Base-by-base conservation (phyloP, 495 filamentous ascomycete species). In the Durotheca rogersii region DNA sequence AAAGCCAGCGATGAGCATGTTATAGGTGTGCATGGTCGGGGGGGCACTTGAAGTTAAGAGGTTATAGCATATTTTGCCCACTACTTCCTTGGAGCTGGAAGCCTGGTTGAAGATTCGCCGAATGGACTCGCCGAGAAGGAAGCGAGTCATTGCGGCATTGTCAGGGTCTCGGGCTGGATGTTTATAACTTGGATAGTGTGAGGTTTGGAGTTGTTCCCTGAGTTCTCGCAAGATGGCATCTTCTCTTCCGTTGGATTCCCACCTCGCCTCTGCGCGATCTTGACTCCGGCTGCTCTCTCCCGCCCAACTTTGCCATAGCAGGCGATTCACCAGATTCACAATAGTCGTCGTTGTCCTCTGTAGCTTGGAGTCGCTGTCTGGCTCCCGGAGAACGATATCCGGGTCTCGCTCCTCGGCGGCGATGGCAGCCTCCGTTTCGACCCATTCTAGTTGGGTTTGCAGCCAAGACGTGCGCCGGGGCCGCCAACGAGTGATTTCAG, bases 51-150 rank as follows among this genome's bases (percentile, higher is more conserved):
- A 80, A 2, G 77, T 66, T 9, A 88, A 72, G 2, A 91, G 65
- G 63, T 86, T 84, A 58, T 83, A 83, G 65, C 81, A 87, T 18
- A 90, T 76, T 55, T 81, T 83, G 2, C 72, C 75, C 6, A 85
- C 61, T 20, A 71, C 58, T 15, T 69, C 60, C 16, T 62, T 61
- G 18, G 48, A 34, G 17, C 36, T 34, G 25, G 30, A 14, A 30
- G 46, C 53, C 1, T 61, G 41, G n/a, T 52, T 52, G 18, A 75
- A 59, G 6, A 72, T 67, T 41, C 55, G 48, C 9, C 59, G 33
- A 27, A 72, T 68, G 18, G 66, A 41, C 18, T 70, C 49, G 36
- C 71, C 66, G 35, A 76, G 53, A 1, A 41, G 34, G 31, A 27
- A 44, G 3, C 70, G 63, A 31, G 53, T 47, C 10, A 20, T 35